phyloP scores from a whole-genome alignment of 1,139 yeast genomes.

The Yamadazyma blattariae region DNA sequence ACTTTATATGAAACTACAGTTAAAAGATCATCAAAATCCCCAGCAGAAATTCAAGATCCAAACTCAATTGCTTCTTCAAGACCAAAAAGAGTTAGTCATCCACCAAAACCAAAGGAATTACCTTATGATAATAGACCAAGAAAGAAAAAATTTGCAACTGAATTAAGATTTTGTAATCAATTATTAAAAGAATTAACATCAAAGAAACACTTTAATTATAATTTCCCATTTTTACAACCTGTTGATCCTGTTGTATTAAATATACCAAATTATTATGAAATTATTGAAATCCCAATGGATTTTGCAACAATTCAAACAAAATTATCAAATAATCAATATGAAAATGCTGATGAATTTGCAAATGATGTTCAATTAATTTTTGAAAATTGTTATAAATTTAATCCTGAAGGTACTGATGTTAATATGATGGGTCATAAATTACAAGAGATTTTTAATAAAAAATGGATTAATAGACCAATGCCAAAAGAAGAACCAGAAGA shows the following conservation, averaged over 20 bases:
- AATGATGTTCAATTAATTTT: constrained; percentile 79
- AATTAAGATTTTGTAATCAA: constrained; percentile 80
- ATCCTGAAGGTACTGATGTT: constrained; percentile 95
- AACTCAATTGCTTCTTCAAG: constrained; percentile 54
- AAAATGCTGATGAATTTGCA: constrained; percentile 85
- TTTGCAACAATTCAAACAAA: constrained; percentile 80
- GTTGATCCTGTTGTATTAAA: constrained; percentile 94
- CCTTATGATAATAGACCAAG: constrained; percentile 90
- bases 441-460: constrained; percentile 80
- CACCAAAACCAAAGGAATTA: constrained; percentile 92
- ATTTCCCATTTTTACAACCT: constrained; percentile 89
- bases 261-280: constrained; percentile 83
- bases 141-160: constrained; percentile 88
- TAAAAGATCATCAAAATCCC: constrained; percentile 26
- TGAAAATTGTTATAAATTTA: constrained; percentile 84
- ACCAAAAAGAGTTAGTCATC: constrained; percentile 94
- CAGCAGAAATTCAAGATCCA: constrained; percentile 31
- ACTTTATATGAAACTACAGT: constrained; percentile 30
- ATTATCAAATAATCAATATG: constrained; percentile 81
- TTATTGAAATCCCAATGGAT: constrained; percentile 94
- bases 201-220: constrained; percentile 79
- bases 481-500: constrained; percentile 46
- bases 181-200: constrained; percentile 77
- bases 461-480: constrained; percentile 88
- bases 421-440: constrained; percentile 92